Percentiles rank a stretch among this genome's conserved stretches.
phyloP scores from a whole-genome alignment of 805 yeast species.

The Pichia sporocuriosa region DNA sequence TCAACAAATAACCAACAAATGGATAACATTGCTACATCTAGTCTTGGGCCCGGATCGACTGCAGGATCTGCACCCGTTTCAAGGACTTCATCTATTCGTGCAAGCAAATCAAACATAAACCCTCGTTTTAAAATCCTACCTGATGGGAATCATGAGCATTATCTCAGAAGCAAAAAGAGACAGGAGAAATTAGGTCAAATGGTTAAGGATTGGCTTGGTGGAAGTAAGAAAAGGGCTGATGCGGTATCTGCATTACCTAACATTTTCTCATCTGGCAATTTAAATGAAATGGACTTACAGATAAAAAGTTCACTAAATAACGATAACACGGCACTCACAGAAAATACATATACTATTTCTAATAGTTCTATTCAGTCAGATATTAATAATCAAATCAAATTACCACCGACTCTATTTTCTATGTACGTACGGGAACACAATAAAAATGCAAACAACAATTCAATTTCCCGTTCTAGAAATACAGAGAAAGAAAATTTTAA shows the following conservation, averaged over 20 bases:
- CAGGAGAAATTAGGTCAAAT: constrained; percentile 70
- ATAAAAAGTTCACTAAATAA: constrained; percentile 21
- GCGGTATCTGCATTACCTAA: constrained; percentile 73
- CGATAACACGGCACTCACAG: too few species aligned
- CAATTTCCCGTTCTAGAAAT: too few species aligned
- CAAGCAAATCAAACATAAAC: not conserved
- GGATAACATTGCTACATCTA: too few species aligned
- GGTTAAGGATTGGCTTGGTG: constrained; percentile 72
- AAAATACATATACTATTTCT: too few species aligned
- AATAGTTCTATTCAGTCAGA: too few species aligned
- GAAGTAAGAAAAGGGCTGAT: constrained; percentile 50
- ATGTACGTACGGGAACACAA: constrained; percentile 41
- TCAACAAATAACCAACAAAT: too few species aligned
- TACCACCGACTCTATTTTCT: constrained; percentile 68
- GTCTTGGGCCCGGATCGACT: not conserved
- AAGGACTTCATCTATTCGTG: constrained; percentile 6
- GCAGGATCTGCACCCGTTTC: not conserved
- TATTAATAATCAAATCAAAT: constrained; percentile 14
- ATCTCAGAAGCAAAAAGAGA: constrained; percentile 64
- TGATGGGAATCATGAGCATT: constrained; percentile 77
- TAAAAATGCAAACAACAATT: not conserved
- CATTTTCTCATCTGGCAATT: constrained; percentile 35
- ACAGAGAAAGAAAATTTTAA: too few species aligned
- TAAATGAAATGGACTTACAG: constrained; percentile 24
- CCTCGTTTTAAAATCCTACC: constrained; percentile 8